Percentiles rank a stretch among this genome's conserved stretches.
Conservation (phyloP, 2,329 filamentous ascomycete genomes). For the Stagonosporopsis chrysanthemi region DNA sequence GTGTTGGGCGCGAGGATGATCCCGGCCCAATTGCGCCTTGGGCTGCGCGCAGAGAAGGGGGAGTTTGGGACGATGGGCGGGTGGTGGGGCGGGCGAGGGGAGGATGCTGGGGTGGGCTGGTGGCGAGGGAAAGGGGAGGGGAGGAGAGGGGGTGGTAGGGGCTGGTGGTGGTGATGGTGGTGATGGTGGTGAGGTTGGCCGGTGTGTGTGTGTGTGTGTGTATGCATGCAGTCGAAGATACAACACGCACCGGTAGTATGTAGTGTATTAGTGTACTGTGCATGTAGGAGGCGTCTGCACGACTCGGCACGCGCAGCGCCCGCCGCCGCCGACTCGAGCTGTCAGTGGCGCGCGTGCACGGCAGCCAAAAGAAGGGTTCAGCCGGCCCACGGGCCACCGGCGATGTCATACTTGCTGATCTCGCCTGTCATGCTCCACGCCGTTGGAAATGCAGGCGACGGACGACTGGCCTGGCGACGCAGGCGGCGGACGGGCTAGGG, state of each 20-base stretch:
- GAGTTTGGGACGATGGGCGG: conserved; percentile 16
- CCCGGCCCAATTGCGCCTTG: conserved; percentile 12
- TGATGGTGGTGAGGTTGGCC: neutral
- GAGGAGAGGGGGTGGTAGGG: no score
- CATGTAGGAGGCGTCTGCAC: neutral
- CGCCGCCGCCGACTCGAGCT: neutral
- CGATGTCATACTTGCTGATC: conserved; percentile 7
- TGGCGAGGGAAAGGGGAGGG: neutral
- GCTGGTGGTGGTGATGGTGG: neutral
- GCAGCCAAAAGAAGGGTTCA: neutral
- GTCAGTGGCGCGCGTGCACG: conserved; percentile 6
- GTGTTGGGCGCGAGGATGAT: conserved; percentile 9
- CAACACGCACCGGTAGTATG: no score
- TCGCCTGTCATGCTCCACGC: conserved; percentile 3
- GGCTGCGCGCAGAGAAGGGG: conserved; percentile 3
- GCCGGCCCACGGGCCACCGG: neutral
- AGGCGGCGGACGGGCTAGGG: conserved; percentile 1
- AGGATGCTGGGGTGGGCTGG: neutral
- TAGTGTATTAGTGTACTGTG: no score
- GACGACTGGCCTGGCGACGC: no score
- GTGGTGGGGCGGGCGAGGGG: conserved; percentile 5
- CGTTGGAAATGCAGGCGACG: conserved; percentile 14
- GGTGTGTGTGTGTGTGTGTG: neutral
- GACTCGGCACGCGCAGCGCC: no score
- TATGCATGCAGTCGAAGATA: no score